These are phyloP conservation scores for Arthrobotrys iridis DNA, from an alignment of 2,329 filamentous ascomycete genomes.

Conservation along the genomic window DNA sequence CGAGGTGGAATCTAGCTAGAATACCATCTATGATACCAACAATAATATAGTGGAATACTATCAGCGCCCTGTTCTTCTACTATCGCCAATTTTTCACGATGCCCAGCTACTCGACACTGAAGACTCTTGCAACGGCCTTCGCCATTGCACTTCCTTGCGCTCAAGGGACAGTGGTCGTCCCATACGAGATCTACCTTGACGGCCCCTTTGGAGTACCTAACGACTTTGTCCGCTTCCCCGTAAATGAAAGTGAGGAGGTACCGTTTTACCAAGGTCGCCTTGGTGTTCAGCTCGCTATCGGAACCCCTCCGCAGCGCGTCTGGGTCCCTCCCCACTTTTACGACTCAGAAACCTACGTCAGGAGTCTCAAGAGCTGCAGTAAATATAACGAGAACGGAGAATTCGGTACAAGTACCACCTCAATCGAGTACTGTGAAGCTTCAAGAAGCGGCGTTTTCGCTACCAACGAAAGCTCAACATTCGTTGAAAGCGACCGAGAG, in stretches of 20 bases:
- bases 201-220: background rate
- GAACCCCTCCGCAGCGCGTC: constrained; percentile 27
- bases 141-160: background rate
- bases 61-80: background rate
- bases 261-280: background rate
- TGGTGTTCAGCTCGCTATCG: constrained; percentile 24
- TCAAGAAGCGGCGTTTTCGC: background rate
- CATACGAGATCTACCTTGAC: background rate
- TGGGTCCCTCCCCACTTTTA: constrained; percentile 23
- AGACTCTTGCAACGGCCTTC: background rate
- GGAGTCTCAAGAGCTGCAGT: background rate
- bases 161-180: constrained; percentile 17
- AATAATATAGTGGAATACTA: background rate
- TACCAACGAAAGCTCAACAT: constrained; percentile 10
- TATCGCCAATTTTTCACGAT: background rate
- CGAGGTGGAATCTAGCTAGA: background rate
- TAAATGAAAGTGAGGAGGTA: background rate
- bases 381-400: too few relatives aligned
- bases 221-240: constrained; percentile 5
- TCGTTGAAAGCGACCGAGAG: background rate
- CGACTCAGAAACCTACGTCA: constrained; percentile 5
- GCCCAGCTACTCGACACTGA: constrained; percentile 13
- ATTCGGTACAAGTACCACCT: background rate
- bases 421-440: background rate
- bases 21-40: too few relatives aligned